phyloP scores from a whole-genome alignment of 306 rosid genomes.

The Coriaria nepalensis region DNA sequence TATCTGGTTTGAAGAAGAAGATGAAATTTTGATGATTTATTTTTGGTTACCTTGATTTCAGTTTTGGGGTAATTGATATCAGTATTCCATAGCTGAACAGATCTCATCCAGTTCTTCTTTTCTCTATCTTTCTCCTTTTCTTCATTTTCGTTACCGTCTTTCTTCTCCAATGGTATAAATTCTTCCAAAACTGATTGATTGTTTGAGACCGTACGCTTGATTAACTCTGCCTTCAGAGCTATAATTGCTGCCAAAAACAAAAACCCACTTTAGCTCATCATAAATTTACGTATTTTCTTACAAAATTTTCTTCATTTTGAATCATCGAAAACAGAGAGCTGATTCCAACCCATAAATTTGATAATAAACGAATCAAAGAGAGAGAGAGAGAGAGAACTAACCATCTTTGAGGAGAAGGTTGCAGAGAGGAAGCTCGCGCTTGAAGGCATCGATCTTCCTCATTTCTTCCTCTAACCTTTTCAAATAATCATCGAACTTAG shows the following conservation, averaged over 20 bases:
- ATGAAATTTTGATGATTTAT: neutral
- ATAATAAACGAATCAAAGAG: neutral
- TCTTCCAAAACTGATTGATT: conserved; percentile 65
- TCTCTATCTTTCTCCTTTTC: conserved; percentile 36
- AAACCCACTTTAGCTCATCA: neutral
- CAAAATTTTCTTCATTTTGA: neutral
- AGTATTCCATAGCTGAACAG: conserved; percentile 88
- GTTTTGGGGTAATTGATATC: conserved; percentile 20
- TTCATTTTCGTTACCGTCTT: conserved; percentile 33
- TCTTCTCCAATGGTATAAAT: conserved; percentile 79
- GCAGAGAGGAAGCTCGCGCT: conserved; percentile 92
- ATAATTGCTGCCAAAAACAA: conserved; percentile 41
- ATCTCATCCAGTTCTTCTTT: conserved; percentile 95
- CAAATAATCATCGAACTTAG: conserved; percentile 41
- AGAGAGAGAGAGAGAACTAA: conserved; percentile 18
- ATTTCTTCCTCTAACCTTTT: conserved; percentile 62
- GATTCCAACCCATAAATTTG: too few relatives aligned
- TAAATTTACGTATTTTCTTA: too few relatives aligned
- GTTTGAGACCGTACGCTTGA: conserved; percentile 29
- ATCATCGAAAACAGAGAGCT: neutral
- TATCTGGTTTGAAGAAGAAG: too few relatives aligned
- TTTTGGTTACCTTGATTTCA: conserved; percentile 44
- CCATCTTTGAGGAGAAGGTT: conserved; percentile 79
- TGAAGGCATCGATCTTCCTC: conserved; percentile 90
- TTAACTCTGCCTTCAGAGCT: conserved; percentile 42